Percentiles rank a stretch among this genome's conserved stretches.
Evolutionary conservation across 192 early-diverging fungal genomes (phyloP).

Genomic region (Coemansia nantahalensis): DNA sequence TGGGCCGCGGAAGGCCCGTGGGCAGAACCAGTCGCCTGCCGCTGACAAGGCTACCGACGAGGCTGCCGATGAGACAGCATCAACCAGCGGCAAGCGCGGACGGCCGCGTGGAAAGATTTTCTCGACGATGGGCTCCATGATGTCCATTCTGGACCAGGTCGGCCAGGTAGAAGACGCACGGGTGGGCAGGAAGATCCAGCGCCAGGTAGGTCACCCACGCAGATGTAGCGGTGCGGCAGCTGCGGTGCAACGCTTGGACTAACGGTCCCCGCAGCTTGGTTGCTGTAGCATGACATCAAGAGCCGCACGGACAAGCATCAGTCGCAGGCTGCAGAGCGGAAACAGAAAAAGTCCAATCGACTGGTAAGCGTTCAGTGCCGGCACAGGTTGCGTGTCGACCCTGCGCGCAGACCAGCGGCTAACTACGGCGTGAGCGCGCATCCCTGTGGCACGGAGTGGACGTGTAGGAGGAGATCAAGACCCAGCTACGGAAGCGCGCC

Average conservation of each 20-base stretch:
- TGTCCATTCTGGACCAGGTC: constrained; percentile 39
- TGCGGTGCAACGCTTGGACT: background rate
- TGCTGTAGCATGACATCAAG: constrained; percentile 30
- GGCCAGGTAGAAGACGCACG: constrained; percentile 34
- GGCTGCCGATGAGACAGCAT: too few relatives aligned
- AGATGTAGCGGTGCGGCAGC: too few relatives aligned
- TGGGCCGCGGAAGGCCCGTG: too few relatives aligned
- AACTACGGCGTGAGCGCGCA: background rate
- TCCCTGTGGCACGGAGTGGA: background rate
- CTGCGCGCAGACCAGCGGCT: background rate
- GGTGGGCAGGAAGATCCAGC: constrained; percentile 33
- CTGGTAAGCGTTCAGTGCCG: constrained; percentile 14
- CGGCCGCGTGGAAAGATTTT: constrained; percentile 23
- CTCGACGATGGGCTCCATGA: constrained; percentile 31
- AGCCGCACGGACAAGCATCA: constrained; percentile 28
- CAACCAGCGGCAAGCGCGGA: too few relatives aligned
- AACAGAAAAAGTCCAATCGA: constrained; percentile 24
- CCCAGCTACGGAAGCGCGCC: constrained; percentile 25
- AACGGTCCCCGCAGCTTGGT: background rate
- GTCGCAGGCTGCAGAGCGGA: constrained; percentile 19
- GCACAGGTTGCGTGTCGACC: too few relatives aligned
- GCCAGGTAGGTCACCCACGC: constrained; percentile 22
- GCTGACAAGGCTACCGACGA: too few relatives aligned
- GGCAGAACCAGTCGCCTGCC: too few relatives aligned
- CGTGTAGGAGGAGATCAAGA: constrained; percentile 41